Evolutionary conservation across 2,329 filamentous ascomycete genomes (phyloP).

Genomic region (Emericellopsis cladophorae): DNA sequence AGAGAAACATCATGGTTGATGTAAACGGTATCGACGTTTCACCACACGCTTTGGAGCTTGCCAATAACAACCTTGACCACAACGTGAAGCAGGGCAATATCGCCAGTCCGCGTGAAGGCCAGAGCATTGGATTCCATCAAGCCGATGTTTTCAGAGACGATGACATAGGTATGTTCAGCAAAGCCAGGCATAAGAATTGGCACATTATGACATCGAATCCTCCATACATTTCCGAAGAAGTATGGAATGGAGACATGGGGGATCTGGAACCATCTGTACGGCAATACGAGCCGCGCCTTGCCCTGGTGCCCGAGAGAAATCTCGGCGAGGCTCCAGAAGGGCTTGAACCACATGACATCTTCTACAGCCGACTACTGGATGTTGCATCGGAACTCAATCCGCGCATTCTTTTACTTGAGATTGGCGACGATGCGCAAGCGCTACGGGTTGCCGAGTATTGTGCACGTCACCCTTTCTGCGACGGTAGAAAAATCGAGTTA

Average conservation of each 20-base stretch:
- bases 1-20: conserved; percentile 25
- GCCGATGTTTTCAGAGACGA: conserved; percentile 36
- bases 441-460: conserved; percentile 43
- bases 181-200: conserved; percentile 13
- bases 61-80: conserved; percentile 46
- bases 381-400: conserved; percentile 36
- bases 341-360: conserved; percentile 35
- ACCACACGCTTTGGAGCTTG: conserved; percentile 47
- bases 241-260: conserved; percentile 23
- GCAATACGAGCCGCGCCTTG: conserved; percentile 66
- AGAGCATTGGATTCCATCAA: conserved; percentile 27
- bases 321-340: conserved; percentile 13
- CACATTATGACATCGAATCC: conserved; percentile 80
- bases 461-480: conserved; percentile 10
- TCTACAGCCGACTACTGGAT: conserved; percentile 54
- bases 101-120: conserved; percentile 4
- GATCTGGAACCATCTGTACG: conserved; percentile 61
- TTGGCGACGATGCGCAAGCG: conserved; percentile 59
- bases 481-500: conserved; percentile 39
- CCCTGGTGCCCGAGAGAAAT: conserved; percentile 47
- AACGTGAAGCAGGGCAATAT: conserved; percentile 25
- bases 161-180: conserved; percentile 12
- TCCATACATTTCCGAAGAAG: conserved; percentile 64
- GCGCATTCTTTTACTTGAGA: conserved; percentile 52
- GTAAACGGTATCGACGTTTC: conserved; percentile 69